Evolutionary conservation across 1,139 yeast genomes (phyloP), one percentile per base, ranked within the genome.

Genomic region (Diutina mesorugosa): DNA sequence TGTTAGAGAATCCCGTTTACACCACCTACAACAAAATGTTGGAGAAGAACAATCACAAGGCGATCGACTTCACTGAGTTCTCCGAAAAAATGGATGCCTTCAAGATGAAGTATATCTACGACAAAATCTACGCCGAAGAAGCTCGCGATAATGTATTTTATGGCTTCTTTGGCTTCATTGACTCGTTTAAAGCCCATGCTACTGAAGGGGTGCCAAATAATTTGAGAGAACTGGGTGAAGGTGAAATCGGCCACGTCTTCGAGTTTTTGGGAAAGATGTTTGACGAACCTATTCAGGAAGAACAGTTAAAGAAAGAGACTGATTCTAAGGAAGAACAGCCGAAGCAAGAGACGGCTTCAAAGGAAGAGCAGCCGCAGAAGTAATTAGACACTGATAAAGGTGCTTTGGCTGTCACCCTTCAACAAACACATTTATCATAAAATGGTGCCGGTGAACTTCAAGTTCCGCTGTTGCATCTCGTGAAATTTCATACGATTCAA

Each of bases 1-100:
- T 95, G 56, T 78, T 93, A 59, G 99, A 95, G 66, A 83, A 87
- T 58, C 99, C 99, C 0, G 96, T 91, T 12, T 93, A 89, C 69
- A 95, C 87, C 57, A 86, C 89, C 7, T 90, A 87, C 69, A 93
- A 93, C 69, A 75, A 77, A 29, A 81, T 83, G 64, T 76, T 93
- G 61, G 78, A 79, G 58, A 83, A 84, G 60, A 81, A 85, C 65
- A 97, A 96, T n/a, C 88, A 89, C 66, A 87, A 86, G 51, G 81
- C 80, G 16, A 77, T 93, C 57, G 84, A 82, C 55, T 93, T 91
- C 65, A 76, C 77, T n/a, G 78, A 78, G 60, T 90, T 79, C 66
- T 77, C 80, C 58, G 72, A 74, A 16, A 84, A 88, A 65, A 90
- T 93, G 83, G 87, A 87, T 60, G 87, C 74, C 0, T 93, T 95